Base-by-base conservation (phyloP, 495 filamentous ascomycete species). In the Aspergillus nidulans region DNA sequence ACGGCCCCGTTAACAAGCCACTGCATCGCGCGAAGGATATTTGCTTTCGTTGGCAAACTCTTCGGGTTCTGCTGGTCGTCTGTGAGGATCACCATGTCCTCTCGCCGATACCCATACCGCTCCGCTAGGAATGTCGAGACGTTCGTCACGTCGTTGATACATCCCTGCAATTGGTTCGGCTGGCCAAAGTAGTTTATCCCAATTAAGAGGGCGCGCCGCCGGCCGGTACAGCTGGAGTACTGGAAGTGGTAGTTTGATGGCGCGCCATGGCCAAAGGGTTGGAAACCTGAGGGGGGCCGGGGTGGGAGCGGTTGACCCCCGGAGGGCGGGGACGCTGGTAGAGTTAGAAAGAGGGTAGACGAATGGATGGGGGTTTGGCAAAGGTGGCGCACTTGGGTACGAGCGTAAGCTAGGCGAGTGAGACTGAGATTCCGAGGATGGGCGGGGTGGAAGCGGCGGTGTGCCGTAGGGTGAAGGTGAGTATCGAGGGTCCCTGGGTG, bases 131-230 rank as follows among this genome's bases (percentile, higher is more conserved):
- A 98, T 42, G 76, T 78, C 18, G 90, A 95, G 91, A 98, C 96
- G 66, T 97, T 97, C 67, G 91, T 86, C 45, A 97, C 95, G 69
- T 98, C 94, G 71, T 97, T 97, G 77, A 97, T 97, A 63, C 94
- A 98, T 34, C 94, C 94, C 53, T 88, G 70, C 18, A 98, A 75
- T 69, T 95, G 84, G 51, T 91, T 94, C 28, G 86, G 82, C 67
- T 97, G 94, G 12, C 87, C 85, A 57, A 95, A 90, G 68, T 98
- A 98, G 76, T 98, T 98, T 76, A 97, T 97, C 19, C 94, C 94
- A 57, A 98, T 95, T 44, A 98, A 75, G 13, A 98, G 80, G 7
- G 94, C 94, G 76, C 94, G 96, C 59, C 91, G 79, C 51, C 87
- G 82, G 34, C 94, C 94, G 1, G 89, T 94, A 65, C 94, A 98